These are phyloP conservation scores for Dactylonectria macrodidyma DNA, from an alignment of 2,329 filamentous ascomycete species.

Conservation along the genomic window DNA sequence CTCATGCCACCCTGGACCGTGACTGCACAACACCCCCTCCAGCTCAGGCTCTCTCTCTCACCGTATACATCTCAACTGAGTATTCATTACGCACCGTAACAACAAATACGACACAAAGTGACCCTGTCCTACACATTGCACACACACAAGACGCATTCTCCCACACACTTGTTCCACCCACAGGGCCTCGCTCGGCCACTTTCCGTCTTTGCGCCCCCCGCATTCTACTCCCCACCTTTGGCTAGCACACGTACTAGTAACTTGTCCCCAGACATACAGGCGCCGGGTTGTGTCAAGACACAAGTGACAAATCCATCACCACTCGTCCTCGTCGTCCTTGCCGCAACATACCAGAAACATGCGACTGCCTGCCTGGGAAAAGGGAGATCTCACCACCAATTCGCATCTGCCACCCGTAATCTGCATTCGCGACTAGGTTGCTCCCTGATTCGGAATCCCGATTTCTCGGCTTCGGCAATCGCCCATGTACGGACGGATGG, in stretches of 20 bases:
- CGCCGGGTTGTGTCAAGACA: constrained; percentile 7
- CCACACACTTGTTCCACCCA: background rate
- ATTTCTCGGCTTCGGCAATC: constrained; percentile 15
- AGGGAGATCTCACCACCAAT: constrained; percentile 7
- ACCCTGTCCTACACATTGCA: background rate
- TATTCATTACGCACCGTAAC: background rate
- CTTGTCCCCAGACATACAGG: constrained; percentile 19
- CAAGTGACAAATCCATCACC: background rate
- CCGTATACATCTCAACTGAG: background rate
- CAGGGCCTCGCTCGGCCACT: constrained; percentile 23
- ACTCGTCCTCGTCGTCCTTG: background rate
- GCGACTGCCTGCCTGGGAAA: constrained; percentile 9
- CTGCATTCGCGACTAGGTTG: background rate
- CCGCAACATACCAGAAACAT: constrained; percentile 6
- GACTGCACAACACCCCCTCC: background rate
- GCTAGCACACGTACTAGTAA: background rate
- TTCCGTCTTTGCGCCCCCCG: constrained; percentile 25
- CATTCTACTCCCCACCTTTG: constrained; percentile 15
- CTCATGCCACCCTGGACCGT: no score
- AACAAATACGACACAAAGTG: constrained; percentile 8
- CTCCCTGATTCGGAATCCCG: constrained; percentile 12
- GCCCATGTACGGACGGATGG: constrained; percentile 9
- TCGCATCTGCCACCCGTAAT: background rate
- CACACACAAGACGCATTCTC: background rate
- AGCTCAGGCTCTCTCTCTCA: background rate